Evolutionary conservation across 1,139 yeast genomes (phyloP), one percentile per base, ranked within the genome.

Genomic region (Tardiomyces blankii): DNA sequence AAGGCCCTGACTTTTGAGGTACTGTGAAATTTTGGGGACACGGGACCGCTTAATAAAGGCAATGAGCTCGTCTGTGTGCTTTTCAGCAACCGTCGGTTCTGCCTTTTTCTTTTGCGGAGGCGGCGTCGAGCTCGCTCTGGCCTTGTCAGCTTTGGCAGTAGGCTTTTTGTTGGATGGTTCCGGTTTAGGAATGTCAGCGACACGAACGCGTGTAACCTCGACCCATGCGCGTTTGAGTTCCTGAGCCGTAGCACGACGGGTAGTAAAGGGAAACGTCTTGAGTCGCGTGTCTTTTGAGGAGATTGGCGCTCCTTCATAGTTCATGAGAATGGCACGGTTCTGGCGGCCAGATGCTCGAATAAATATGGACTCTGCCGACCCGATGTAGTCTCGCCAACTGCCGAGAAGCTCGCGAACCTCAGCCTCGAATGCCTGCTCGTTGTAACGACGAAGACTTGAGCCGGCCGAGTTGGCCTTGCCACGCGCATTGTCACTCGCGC

Each of bases 381-480:
- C 70, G 14, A 55, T 48, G 18, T 44, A 48, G 2, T 49, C 45
- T 1, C 49, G 38, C 98, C 99, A 91, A 18, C 70, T 66, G 4
- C 62, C 65, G 42, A 91, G 61, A 43, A 89, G 64, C 39, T 79
- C 82, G 48, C 84, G 73, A 7, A 91, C 80, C 53, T 93, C 98
- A 47, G 75, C 73, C 47, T 77, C 77, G 50, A 91, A 72, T 2
- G 93, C 93, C 48, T 79, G 82, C 63, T 93, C 98, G 58, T 89
- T 89, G 55, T 87, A 80, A 51, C 98, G 73, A 68, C 99, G 80
- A 44, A 91, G 73, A 46, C 80, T 78, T 2, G 96, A 83, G 48
- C 99, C 99, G 0, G 96, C 98, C 14, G 96, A 88, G 53, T 87
- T 87, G 11, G 98, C 98, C 61, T 89, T 89, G 2, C 98, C 97